Evolutionary conservation across 2,329 filamentous ascomycete genomes (phyloP).

Genomic region (Neocucurbitaria cava): DNA sequence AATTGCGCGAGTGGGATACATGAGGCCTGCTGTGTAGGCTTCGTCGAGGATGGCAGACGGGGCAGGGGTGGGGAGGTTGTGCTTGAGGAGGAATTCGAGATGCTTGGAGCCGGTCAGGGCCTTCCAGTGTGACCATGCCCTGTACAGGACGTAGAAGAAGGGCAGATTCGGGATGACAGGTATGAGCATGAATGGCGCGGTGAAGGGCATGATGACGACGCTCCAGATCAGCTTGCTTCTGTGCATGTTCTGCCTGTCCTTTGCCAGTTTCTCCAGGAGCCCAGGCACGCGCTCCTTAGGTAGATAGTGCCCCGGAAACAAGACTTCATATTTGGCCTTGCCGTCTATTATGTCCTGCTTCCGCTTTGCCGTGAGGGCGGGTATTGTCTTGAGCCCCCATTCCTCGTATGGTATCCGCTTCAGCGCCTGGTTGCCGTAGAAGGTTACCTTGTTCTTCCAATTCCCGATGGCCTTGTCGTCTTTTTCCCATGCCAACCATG

Average conservation of each 20-base stretch:
- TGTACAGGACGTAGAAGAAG: slow-evolving; percentile 94
- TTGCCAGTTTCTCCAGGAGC: slow-evolving; percentile 74
- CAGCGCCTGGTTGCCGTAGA: slow-evolving; percentile 84
- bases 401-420: slow-evolving; percentile 93
- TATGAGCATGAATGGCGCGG: slow-evolving; percentile 80
- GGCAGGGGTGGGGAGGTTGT: slow-evolving; percentile 70
- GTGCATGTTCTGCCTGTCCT: slow-evolving; percentile 81
- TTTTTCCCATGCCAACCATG: slow-evolving; percentile 89
- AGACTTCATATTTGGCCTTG: slow-evolving; percentile 71
- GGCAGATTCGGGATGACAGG: slow-evolving; percentile 91
- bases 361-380: slow-evolving; percentile 74
- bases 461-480: slow-evolving; percentile 66
- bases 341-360: slow-evolving; percentile 69
- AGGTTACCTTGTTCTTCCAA: slow-evolving; percentile 88
- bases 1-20: slow-evolving; percentile 51
- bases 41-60: slow-evolving; percentile 75
- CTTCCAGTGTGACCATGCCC: slow-evolving; percentile 65
- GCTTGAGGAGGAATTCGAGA: slow-evolving; percentile 78
- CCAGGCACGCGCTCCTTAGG: slow-evolving; percentile 66
- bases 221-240: slow-evolving; percentile 80
- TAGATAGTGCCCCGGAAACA: slow-evolving; percentile 78
- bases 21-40: slow-evolving; percentile 68
- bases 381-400: slow-evolving; percentile 96
- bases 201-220: slow-evolving; percentile 66
- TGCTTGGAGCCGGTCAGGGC: slow-evolving; percentile 85